Evolutionary conservation across 1,284 basidiomycete genomes (phyloP), one percentile per base, ranked within the genome.

Genomic region (Puccinia polysora): DNA sequence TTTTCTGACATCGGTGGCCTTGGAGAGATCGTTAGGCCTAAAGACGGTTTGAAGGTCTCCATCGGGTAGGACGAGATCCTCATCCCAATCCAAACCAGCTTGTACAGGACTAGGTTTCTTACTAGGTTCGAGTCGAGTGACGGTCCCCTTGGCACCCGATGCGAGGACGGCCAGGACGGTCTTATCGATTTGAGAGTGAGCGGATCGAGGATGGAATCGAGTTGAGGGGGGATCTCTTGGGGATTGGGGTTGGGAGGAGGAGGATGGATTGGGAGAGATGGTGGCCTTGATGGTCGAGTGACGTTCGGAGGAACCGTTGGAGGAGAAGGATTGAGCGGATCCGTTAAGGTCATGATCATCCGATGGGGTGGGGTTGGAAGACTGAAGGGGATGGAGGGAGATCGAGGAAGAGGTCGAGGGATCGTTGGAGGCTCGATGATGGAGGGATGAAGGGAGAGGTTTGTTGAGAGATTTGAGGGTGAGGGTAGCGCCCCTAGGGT

Each of bases 81-180:
- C 58, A 63, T 71, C 68, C 68, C 68, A 71, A 71, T 71, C 68
- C 14, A 71, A 36, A 3, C 68, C 68, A 38, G 68, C 58, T 50
- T 71, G 68, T 20, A 62, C 50, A 5, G 59, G 59, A 43, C 47
- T 62, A 1, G 59, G 40, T 50, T 36, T 71, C 34, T 63, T 62
- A n/a, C 34, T 62, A 12, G 68, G 59, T 63, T 71, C 58, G 18
- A 71, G 58, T 50, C 59, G 58, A n/a, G 68, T 71, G 34, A 71
- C 59, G 30, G 68, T 71, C 15, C 68, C 68, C 25, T 62, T 71
- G 28, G 56, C 59, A 28, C 59, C 59, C 2, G 68, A 69, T 23
- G 67, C 67, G n/a, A 69, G 56, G 30, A 69, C 67, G 30, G 67
- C 52, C 5, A 69, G 45, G 18, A 69, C 67, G 6, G 53, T 59